A percentile compares a stretch with the other conserved stretches of the same genome.
Evolutionary conservation across 768 basidiomycete genomes (phyloP).

Genomic region (Lyophyllum atratum): DNA sequence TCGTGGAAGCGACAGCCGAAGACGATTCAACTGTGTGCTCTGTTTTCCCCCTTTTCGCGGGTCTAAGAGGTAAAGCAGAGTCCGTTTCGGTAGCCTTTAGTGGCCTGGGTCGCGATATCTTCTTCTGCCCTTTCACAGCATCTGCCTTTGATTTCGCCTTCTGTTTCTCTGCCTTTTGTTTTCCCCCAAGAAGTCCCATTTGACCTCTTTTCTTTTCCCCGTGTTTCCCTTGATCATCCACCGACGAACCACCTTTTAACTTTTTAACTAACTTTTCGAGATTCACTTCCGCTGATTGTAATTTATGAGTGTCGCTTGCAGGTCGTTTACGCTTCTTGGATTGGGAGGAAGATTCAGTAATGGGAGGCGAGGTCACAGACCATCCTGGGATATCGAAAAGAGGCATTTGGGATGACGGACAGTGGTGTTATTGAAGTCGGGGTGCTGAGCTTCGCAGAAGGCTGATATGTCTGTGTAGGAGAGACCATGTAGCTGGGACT

Average conservation of each 20-base stretch:
- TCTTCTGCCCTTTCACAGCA: slow-evolving; percentile 21
- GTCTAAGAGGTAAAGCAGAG: neutral
- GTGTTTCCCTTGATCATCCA: neutral
- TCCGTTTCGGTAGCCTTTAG: neutral
- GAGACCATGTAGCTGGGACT: too few relatives aligned
- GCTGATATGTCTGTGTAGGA: too few relatives aligned
- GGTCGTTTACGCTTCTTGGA: slow-evolving; percentile 61
- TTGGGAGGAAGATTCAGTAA: slow-evolving; percentile 30
- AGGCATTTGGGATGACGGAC: slow-evolving; percentile 31
- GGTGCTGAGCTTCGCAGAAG: too few relatives aligned
- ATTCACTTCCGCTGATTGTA: slow-evolving; percentile 46
- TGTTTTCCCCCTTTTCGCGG: slow-evolving; percentile 14
- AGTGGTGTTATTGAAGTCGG: neutral
- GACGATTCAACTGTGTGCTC: neutral
- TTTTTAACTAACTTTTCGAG: slow-evolving; percentile 62
- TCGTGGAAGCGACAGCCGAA: neutral
- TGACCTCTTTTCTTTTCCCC: slow-evolving; percentile 18
- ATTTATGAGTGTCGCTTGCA: slow-evolving; percentile 34
- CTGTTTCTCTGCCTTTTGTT: slow-evolving; percentile 19
- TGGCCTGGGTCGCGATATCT: slow-evolving; percentile 22
- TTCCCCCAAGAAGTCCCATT: slow-evolving; percentile 7
- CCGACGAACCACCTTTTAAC: slow-evolving; percentile 31
- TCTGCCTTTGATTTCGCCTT: slow-evolving; percentile 17
- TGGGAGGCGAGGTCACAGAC: slow-evolving; percentile 50
- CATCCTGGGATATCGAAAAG: slow-evolving; percentile 74